Percentiles rank a stretch among this genome's conserved stretches.
Evolutionary conservation across 106 monocot genomes (phyloP).

Genomic region (Narthecium ossifragum): DNA sequence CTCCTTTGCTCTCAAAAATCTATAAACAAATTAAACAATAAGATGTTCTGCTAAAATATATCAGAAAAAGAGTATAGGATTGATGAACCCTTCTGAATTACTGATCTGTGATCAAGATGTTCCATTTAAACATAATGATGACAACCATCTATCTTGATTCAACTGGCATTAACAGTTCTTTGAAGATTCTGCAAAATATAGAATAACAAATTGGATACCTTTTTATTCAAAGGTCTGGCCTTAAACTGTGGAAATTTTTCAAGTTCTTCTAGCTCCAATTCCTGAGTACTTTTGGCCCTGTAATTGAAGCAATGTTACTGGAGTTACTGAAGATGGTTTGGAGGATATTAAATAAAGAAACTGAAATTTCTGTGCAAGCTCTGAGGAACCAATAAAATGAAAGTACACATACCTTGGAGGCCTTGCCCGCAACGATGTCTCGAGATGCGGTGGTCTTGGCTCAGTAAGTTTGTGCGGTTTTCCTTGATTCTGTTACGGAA

Average conservation of each 20-base stretch:
- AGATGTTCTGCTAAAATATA: not conserved
- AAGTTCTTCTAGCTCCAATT: constrained; percentile 77
- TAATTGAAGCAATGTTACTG: not conserved
- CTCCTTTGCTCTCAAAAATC: constrained; percentile 85
- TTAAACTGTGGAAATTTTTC: constrained; percentile 88
- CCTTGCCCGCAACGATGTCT: constrained; percentile 72
- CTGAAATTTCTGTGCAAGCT: not conserved
- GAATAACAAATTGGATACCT: constrained; percentile 33
- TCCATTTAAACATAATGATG: too few relatives aligned
- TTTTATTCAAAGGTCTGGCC: constrained; percentile 85
- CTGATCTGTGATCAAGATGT: too few relatives aligned
- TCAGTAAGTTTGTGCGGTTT: constrained; percentile 58
- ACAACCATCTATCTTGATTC: too few relatives aligned
- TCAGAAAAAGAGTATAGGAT: not conserved
- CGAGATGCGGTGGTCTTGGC: constrained; percentile 63
- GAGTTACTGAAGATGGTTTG: too few relatives aligned
- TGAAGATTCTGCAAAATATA: too few relatives aligned
- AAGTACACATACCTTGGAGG: constrained; percentile 44
- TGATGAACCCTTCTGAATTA: too few relatives aligned
- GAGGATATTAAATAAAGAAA: too few relatives aligned
- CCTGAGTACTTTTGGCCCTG: constrained; percentile 77
- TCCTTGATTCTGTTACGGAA: constrained; percentile 43
- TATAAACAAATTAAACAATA: constrained; percentile 15
- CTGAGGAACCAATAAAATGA: not conserved
- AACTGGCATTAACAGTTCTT: too few relatives aligned